phyloP scores from a whole-genome alignment of 805 yeast genomes.

The Zygotorulaspora florentina region DNA sequence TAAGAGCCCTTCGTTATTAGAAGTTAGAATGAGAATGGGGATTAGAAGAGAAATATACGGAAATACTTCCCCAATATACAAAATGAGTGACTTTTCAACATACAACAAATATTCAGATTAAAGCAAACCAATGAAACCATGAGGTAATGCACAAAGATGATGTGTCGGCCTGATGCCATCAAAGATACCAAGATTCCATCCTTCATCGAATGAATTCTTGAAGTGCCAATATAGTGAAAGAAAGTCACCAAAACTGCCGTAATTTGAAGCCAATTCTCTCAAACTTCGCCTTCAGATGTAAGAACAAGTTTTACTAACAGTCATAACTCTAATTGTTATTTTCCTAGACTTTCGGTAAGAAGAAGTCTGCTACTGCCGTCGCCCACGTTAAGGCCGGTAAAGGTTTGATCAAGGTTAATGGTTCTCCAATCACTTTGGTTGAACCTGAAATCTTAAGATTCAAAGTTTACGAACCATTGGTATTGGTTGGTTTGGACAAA shows the following conservation, averaged over 20 bases:
- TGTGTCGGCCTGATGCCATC: too few relatives aligned
- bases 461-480: constrained; percentile 99
- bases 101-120: too few relatives aligned
- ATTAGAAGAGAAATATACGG: background rate
- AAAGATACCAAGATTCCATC: too few relatives aligned
- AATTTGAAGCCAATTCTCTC: too few relatives aligned
- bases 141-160: too few relatives aligned
- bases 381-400: constrained; percentile 99
- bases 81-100: too few relatives aligned
- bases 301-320: constrained; percentile 14
- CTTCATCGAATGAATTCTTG: too few relatives aligned
- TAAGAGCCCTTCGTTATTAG: background rate
- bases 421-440: constrained; percentile 98
- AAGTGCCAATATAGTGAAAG: too few relatives aligned
- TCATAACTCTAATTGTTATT: constrained; percentile 12
- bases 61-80: too few relatives aligned
- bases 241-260: background rate
- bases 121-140: too few relatives aligned
- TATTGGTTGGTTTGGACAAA: constrained; percentile 97
- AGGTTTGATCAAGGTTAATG: constrained; percentile 99
- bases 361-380: constrained; percentile 99
- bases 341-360: constrained; percentile 95
- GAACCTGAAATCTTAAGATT: constrained; percentile 98
- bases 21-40: background rate
- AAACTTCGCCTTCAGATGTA: too few relatives aligned